A percentile compares a stretch with the other conserved stretches of the same genome.
Conservation (phyloP, 75 land plant species). For the Ceratopteris richardii region DNA sequence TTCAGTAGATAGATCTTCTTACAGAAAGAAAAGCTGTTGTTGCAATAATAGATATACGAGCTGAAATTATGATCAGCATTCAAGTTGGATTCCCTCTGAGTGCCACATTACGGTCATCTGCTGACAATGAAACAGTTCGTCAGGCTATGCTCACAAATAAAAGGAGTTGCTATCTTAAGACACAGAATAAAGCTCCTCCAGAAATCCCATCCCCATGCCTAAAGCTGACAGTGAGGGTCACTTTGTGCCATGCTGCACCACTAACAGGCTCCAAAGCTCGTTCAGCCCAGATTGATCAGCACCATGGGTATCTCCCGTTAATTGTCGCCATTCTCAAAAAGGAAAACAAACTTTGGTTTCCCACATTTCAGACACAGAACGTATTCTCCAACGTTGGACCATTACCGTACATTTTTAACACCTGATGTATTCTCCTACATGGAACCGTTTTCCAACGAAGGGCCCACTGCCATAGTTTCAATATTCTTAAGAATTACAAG, state of each 20-base stretch:
- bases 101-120: neutral
- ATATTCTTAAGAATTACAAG: slow-evolving; percentile 29
- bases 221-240: slow-evolving; percentile 46
- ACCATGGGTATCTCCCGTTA: slow-evolving; percentile 17
- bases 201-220: slow-evolving; percentile 72
- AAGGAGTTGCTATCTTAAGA: neutral
- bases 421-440: slow-evolving; percentile 22
- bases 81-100: neutral
- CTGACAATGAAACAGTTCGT: neutral
- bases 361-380: no score
- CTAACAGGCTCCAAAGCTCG: neutral
- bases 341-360: slow-evolving; percentile 30
- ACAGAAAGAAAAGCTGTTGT: no score
- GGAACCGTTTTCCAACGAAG: slow-evolving; percentile 34
- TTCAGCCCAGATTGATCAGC: neutral
- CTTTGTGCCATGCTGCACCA: slow-evolving; percentile 1
- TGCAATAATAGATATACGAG: no score
- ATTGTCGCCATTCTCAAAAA: slow-evolving; percentile 34
- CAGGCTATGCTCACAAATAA: neutral
- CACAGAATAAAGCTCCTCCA: neutral
- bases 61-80: neutral
- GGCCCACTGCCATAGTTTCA: slow-evolving; percentile 20
- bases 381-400: no score
- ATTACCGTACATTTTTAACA: slow-evolving; percentile 21
- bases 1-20: neutral